Conservation (phyloP, 441 rosid genomes). For the Corymbia citriodora region DNA sequence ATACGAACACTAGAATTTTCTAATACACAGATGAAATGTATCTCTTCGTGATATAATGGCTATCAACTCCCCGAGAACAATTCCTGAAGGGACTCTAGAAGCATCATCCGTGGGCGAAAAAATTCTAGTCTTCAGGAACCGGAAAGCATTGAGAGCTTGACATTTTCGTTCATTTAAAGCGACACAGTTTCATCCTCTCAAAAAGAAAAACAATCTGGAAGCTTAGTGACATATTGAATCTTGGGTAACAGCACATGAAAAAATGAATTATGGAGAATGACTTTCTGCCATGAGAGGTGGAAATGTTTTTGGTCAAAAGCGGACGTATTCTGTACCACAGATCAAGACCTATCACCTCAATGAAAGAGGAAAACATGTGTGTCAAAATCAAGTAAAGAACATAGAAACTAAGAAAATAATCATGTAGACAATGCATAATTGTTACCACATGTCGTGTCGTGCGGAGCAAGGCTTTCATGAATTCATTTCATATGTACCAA, state of each 20-base stretch:
- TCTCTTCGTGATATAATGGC: not conserved
- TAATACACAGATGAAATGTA: not conserved
- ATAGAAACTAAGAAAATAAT: not conserved
- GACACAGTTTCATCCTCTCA: not conserved
- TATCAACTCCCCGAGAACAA: not conserved
- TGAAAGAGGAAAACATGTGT: not conserved
- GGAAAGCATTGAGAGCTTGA: not conserved
- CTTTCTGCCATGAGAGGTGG: not conserved
- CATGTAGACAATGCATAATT: not conserved
- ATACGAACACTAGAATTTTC: not conserved
- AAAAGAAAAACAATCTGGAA: not conserved
- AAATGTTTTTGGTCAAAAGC: not conserved
- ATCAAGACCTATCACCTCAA: not conserved
- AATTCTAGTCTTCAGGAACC: not conserved
- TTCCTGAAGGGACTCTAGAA: not conserved
- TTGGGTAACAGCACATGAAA: not conserved
- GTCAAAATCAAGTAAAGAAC: not conserved
- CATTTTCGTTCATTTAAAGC: not conserved
- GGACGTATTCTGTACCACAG: not conserved
- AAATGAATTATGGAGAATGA: not conserved
- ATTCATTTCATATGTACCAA: not conserved
- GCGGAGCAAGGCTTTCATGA: not conserved
- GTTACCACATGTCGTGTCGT: not conserved
- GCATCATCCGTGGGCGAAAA: not conserved
- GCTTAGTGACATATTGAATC: not conserved